Conservation (phyloP, 345 rosid species). For the Streptanthus diversifolius region DNA sequence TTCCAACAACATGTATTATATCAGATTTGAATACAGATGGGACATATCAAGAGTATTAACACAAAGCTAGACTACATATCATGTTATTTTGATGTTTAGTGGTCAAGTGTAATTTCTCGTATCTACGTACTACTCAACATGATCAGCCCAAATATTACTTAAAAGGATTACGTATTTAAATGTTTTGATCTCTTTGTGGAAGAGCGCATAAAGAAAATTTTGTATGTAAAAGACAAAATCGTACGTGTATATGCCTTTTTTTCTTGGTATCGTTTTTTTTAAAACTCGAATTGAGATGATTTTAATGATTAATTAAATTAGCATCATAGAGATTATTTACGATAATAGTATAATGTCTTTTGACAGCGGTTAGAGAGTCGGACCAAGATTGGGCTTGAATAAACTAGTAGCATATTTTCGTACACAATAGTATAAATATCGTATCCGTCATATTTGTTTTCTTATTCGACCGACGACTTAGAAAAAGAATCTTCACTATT, state of each 20-base stretch:
- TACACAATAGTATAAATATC: background rate
- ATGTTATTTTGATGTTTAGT: background rate
- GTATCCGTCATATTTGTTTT: constrained; percentile 6
- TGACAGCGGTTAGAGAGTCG: background rate
- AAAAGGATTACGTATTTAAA: background rate
- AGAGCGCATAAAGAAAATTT: background rate
- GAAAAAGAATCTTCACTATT: background rate
- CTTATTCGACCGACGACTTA: constrained; percentile 22
- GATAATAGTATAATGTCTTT: background rate
- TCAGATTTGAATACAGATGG: background rate
- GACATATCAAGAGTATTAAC: background rate
- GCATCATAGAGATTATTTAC: background rate
- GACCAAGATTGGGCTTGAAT: constrained; percentile 7
- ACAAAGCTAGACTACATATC: background rate
- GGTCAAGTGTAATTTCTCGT: background rate
- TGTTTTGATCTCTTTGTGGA: background rate
- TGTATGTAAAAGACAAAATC: background rate
- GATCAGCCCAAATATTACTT: too few species aligned
- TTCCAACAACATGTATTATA: background rate
- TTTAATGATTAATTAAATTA: background rate
- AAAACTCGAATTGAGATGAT: background rate
- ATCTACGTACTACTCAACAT: background rate
- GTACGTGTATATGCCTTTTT: background rate
- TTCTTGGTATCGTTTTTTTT: background rate
- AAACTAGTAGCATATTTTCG: constrained; percentile 1